Percentiles rank a stretch among this genome's conserved stretches.
These are phyloP conservation scores for Tilletia indica DNA, from an alignment of 1,284 basidiomycete genomes.

Conservation along the genomic window DNA sequence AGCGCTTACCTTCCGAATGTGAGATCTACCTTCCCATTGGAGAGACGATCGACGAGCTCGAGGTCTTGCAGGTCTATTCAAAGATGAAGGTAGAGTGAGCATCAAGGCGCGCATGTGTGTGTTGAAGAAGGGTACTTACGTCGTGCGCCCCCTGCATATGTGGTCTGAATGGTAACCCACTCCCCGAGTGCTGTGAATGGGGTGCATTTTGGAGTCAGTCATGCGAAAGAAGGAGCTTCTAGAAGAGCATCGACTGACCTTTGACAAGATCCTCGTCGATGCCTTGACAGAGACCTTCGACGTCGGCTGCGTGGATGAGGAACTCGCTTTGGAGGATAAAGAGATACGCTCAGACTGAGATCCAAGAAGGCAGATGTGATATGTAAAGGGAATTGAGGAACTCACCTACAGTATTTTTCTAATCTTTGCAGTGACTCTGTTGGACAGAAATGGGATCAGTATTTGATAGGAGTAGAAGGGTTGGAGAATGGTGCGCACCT, in stretches of 20 bases:
- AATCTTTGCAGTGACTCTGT: conserved; percentile 6
- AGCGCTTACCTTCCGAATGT: conserved; percentile 84
- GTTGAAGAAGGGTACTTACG: conserved; percentile 59
- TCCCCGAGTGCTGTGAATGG: conserved; percentile 72
- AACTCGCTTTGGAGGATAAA: conserved; percentile 69
- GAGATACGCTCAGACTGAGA: conserved; percentile 12
- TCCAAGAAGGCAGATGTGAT: conserved; percentile 5
- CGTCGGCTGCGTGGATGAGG: conserved; percentile 93
- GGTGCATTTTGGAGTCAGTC: not conserved
- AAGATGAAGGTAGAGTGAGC: not conserved
- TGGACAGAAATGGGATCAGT: not conserved
- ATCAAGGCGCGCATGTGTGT: conserved; percentile 18
- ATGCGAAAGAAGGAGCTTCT: not conserved
- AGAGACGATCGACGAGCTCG: conserved; percentile 75
- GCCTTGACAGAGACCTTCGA: conserved; percentile 94
- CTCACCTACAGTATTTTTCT: conserved; percentile 18
- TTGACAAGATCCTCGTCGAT: conserved; percentile 86
- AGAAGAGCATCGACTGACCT: conserved; percentile 61
- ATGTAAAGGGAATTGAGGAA: not conserved
- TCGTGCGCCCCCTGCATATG: conserved; percentile 95
- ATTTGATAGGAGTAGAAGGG: no score
- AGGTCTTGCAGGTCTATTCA: conserved; percentile 76
- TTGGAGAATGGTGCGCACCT: conserved; percentile 59
- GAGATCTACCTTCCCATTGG: conserved; percentile 82
- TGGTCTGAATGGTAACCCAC: conserved; percentile 87